Evolutionary conservation across 768 basidiomycete species (phyloP).

Genomic region (Phaeotremella fagi): DNA sequence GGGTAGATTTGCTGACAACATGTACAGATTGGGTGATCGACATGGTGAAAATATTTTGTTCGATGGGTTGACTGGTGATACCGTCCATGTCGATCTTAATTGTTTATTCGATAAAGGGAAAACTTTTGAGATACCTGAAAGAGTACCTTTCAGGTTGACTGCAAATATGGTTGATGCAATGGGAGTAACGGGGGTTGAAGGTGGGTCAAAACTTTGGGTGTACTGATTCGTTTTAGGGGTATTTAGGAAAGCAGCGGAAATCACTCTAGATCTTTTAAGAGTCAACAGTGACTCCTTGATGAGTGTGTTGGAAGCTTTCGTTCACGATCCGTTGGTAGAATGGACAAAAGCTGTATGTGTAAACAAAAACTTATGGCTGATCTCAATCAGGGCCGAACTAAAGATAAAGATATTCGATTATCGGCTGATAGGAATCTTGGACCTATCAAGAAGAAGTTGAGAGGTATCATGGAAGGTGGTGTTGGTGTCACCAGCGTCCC

Average conservation of each 20-base stretch:
- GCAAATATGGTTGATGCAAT: slow-evolving; percentile 88
- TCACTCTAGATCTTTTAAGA: slow-evolving; percentile 78
- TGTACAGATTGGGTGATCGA: slow-evolving; percentile 84
- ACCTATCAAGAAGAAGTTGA: slow-evolving; percentile 77
- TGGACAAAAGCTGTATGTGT: slow-evolving; percentile 65
- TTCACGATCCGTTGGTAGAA: slow-evolving; percentile 93
- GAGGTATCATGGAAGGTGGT: slow-evolving; percentile 37
- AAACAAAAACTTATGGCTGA: slow-evolving; percentile 1
- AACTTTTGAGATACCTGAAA: slow-evolving; percentile 77
- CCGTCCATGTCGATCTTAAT: slow-evolving; percentile 96
- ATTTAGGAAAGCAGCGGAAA: slow-evolving; percentile 84
- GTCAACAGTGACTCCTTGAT: slow-evolving; percentile 88
- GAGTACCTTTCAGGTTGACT: slow-evolving; percentile 89
- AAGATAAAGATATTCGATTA: slow-evolving; percentile 54
- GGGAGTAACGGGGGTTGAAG: slow-evolving; percentile 90
- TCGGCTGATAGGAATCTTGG: slow-evolving; percentile 71
- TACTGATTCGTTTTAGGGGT: slow-evolving; percentile 61
- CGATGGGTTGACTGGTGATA: slow-evolving; percentile 79
- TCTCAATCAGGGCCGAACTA: slow-evolving; percentile 18
- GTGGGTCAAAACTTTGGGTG: too few species aligned
- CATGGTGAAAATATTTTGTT: slow-evolving; percentile 95
- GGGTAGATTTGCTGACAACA: neutral
- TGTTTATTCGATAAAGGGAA: slow-evolving; percentile 96
- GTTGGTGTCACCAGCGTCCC: slow-evolving; percentile 62
- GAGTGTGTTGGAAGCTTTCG: slow-evolving; percentile 93